Evolutionary conservation across 371 early-diverging fungal genomes (phyloP).

Genomic region (Mortierella sp.): DNA sequence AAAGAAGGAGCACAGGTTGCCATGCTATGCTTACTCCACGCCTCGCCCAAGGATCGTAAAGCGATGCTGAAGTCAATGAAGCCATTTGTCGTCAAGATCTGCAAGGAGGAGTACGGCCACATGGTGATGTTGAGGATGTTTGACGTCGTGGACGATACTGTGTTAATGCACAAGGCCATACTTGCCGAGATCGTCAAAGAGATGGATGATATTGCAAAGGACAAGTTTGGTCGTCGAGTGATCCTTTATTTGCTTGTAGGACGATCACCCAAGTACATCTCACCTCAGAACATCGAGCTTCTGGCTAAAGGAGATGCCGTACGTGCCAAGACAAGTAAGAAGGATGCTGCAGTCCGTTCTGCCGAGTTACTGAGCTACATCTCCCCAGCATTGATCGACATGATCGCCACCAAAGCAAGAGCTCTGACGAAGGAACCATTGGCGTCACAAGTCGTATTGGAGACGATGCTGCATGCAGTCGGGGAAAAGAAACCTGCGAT

Average conservation of each 20-base stretch:
- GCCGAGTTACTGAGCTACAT: constrained; percentile 69
- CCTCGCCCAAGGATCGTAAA: constrained; percentile 90
- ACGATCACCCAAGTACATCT: constrained; percentile 76
- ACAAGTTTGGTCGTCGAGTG: constrained; percentile 82
- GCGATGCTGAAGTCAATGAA: constrained; percentile 88
- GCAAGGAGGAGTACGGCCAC: constrained; percentile 91
- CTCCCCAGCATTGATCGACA: constrained; percentile 68
- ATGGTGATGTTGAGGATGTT: constrained; percentile 84
- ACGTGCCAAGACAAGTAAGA: constrained; percentile 74
- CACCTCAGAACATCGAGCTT: constrained; percentile 70
- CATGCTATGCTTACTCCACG: constrained; percentile 82
- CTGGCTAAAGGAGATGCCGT: constrained; percentile 72
- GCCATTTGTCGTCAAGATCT: constrained; percentile 83
- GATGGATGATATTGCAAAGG: constrained; percentile 66
- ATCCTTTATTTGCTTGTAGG: constrained; percentile 79
- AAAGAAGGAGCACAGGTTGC: constrained; percentile 89
- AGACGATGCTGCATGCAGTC: constrained; percentile 76
- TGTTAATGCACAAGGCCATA: constrained; percentile 82
- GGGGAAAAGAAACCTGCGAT: constrained; percentile 62
- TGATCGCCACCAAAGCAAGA: constrained; percentile 64
- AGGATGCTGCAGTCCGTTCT: constrained; percentile 72
- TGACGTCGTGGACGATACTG: constrained; percentile 95
- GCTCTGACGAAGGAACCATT: constrained; percentile 69
- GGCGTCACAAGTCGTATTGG: constrained; percentile 76
- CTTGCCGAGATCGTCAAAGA: constrained; percentile 71